These are phyloP conservation scores for Cryphonectria radicalis DNA, from an alignment of 2,329 filamentous ascomycete species.

Conservation along the genomic window DNA sequence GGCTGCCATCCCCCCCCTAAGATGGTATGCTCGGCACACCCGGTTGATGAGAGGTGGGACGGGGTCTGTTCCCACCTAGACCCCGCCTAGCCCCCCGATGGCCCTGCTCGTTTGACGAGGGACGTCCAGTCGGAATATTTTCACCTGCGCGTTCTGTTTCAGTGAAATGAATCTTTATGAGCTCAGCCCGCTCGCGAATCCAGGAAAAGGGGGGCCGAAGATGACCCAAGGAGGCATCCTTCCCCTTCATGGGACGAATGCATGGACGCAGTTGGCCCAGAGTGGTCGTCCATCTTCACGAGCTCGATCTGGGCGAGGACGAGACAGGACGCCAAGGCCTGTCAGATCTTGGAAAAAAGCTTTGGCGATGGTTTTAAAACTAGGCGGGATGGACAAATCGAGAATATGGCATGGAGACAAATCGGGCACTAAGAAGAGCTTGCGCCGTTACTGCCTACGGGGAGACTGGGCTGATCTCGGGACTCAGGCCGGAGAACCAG, in stretches of 20 bases:
- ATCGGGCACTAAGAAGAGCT: not conserved
- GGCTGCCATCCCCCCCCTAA: not conserved
- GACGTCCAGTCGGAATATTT: constrained; percentile 18
- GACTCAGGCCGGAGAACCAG: not conserved
- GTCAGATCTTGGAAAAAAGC: not conserved
- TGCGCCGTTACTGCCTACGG: not conserved
- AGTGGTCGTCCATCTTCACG: not conserved
- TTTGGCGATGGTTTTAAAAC: not conserved
- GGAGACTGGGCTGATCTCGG: not conserved
- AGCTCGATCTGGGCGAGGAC: not conserved
- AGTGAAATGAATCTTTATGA: constrained; percentile 22
- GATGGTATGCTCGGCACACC: not conserved
- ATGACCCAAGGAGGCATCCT: not conserved
- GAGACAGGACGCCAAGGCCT: not conserved
- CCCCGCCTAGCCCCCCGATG: not conserved
- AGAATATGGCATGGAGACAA: not conserved
- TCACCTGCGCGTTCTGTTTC: constrained; percentile 21
- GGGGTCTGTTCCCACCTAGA: not conserved
- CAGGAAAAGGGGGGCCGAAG: not conserved
- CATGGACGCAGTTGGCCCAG: not conserved
- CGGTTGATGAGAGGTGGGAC: not conserved
- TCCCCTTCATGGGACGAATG: not conserved
- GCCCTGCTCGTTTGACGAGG: constrained; percentile 6
- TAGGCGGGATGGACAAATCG: not conserved
- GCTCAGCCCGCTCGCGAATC: not conserved